Percentiles rank a stretch among this genome's conserved stretches.
Evolutionary conservation across 306 rosid species (phyloP).

Genomic region (Luffa acutangula): DNA sequence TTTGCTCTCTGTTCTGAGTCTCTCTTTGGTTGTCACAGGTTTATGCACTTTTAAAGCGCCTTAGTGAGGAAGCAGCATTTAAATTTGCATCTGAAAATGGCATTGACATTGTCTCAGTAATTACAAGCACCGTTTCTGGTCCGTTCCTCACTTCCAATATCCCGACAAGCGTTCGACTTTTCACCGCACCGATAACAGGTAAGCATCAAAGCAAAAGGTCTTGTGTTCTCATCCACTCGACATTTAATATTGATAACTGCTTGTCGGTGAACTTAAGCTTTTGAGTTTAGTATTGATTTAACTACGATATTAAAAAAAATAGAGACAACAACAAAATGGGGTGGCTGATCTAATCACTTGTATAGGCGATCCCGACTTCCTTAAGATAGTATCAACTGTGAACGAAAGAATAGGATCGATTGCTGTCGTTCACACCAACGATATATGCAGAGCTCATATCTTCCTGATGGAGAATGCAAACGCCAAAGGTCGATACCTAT

Average conservation of each 20-base stretch:
- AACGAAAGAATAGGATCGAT: slow-evolving; percentile 76
- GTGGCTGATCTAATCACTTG: neutral
- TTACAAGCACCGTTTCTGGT: slow-evolving; percentile 68
- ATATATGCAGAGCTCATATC: slow-evolving; percentile 70
- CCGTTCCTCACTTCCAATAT: slow-evolving; percentile 53
- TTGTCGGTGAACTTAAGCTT: too few species aligned
- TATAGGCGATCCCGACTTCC: slow-evolving; percentile 40
- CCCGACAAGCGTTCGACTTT: slow-evolving; percentile 60
- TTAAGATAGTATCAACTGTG: slow-evolving; percentile 46
- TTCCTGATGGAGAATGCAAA: slow-evolving; percentile 58
- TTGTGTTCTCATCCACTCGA: neutral
- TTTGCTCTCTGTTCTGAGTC: neutral
- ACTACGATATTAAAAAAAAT: too few species aligned
- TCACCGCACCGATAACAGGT: slow-evolving; percentile 66
- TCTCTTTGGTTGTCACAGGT: slow-evolving; percentile 22
- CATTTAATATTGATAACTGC: too few species aligned
- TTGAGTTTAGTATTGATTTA: too few species aligned
- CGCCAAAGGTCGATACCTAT: slow-evolving; percentile 57
- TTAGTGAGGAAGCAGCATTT: slow-evolving; percentile 60
- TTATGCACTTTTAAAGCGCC: slow-evolving; percentile 59
- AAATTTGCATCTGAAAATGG: slow-evolving; percentile 56
- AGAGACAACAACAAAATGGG: neutral
- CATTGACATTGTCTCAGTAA: slow-evolving; percentile 51
- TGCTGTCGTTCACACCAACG: slow-evolving; percentile 60
- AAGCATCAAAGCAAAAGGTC: neutral